These are phyloP conservation scores for Spiromastix sp. DNA, from an alignment of 2,329 filamentous ascomycete species.

Conservation along the genomic window DNA sequence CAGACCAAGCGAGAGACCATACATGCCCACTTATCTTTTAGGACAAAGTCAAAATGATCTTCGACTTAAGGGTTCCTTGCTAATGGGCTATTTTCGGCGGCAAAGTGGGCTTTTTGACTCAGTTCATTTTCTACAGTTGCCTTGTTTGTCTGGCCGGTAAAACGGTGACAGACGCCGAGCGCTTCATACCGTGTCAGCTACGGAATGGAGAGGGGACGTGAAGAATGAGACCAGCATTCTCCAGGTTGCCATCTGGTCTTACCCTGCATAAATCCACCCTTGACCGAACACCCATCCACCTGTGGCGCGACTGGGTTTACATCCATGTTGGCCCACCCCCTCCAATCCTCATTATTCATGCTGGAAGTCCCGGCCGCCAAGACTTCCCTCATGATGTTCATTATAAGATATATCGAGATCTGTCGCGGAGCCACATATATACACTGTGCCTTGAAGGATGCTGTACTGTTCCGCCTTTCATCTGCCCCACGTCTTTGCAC, in stretches of 20 bases:
- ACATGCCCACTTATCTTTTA: too few species aligned
- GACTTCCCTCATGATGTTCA: neutral
- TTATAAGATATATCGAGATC: slow-evolving; percentile 1
- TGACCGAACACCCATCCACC: too few species aligned
- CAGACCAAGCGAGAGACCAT: too few species aligned
- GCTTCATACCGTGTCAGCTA: neutral
- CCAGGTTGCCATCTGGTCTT: slow-evolving; percentile 1
- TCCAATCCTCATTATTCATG: neutral
- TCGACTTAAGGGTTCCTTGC: too few species aligned
- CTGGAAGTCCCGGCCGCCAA: neutral
- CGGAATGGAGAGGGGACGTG: neutral
- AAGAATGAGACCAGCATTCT: neutral
- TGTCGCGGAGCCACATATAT: neutral
- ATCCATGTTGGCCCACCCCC: slow-evolving; percentile 1
- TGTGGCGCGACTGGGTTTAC: too few species aligned
- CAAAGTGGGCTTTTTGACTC: too few species aligned
- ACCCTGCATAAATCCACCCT: neutral
- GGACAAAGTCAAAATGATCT: too few species aligned
- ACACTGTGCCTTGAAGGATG: neutral
- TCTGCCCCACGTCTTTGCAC: too few species aligned
- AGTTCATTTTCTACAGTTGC: too few species aligned
- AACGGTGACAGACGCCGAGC: neutral
- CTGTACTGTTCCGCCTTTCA: too few species aligned
- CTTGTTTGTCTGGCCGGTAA: too few species aligned
- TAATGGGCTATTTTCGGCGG: too few species aligned